Evolutionary conservation across 345 rosid genomes (phyloP), one percentile per base, ranked within the genome.

Genomic region (Rhizophora apiculata): DNA sequence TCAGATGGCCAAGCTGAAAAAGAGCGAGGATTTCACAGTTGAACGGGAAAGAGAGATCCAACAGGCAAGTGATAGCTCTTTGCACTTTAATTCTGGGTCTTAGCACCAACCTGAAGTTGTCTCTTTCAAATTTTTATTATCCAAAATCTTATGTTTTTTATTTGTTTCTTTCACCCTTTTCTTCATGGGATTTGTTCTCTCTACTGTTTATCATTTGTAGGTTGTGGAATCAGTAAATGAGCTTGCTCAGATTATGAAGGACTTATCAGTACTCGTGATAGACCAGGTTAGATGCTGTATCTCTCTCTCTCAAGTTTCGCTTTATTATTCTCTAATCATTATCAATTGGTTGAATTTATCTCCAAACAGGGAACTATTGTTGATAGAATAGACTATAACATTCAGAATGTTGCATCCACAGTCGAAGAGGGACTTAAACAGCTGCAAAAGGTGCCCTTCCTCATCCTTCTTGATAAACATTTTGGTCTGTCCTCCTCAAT

Each of bases 231-330:
- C 98, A 1, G 99, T 96, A 74, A 88, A 85, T 37, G 99, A 96
- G 79, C 96, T 96, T 39, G 99, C 98, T 64, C 99, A 92, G 82
- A 89, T 96, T 63, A 92, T 96, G 99, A 96, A 92, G 80, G 99
- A 96, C 83, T 83, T 96, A 30, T 96, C 99, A 0, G 88, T 89
- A 48, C 97, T 96, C 37, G 96, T 96, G 60, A 96, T 96, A 82
- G 99, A 96, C 74, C 99, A 96, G 97, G 99, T 96, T 71, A 72
- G 69, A 27, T 18, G 24, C 68, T 70, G 54, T 63, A 36, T 68
- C 30, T 62, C 21, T 51, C 21, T 51, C 15, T n/a, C 34, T 5
- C n/a, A 5, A n/a, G 64, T 76, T 20, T 18, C 5, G 53, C 27
- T 67, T 4, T 21, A 29, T 31, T 18, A 5, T 63, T 37, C 59